Evolutionary conservation across 495 filamentous ascomycete species (phyloP).

Genomic region (Neurospora sp.): DNA sequence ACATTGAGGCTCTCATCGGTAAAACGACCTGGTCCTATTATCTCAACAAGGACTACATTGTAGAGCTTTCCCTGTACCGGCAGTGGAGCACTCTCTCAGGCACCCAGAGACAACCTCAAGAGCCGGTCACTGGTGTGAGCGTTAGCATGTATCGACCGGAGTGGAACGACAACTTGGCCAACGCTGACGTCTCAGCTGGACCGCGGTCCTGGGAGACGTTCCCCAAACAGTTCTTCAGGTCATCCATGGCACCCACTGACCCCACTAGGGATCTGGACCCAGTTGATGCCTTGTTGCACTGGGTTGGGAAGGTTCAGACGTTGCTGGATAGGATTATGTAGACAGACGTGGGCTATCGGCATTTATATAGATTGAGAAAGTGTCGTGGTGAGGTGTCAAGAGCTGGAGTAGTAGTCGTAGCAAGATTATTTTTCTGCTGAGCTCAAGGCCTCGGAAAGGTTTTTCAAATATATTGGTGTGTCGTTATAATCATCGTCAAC

Average conservation of each 20-base stretch:
- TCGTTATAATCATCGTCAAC: neutral
- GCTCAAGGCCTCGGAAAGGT: neutral
- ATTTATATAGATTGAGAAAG: neutral
- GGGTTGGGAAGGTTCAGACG: slow-evolving; percentile 11
- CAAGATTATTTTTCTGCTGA: neutral
- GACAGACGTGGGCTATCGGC: neutral
- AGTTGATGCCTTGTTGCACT: slow-evolving; percentile 7
- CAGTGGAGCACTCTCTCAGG: neutral
- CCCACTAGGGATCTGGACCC: neutral
- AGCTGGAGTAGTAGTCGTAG: neutral
- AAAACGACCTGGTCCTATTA: slow-evolving; percentile 6
- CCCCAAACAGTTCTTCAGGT: slow-evolving; percentile 3
- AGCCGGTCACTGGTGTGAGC: neutral
- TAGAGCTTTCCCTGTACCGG: slow-evolving; percentile 11
- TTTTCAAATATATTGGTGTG: neutral
- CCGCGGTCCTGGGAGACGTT: slow-evolving; percentile 13
- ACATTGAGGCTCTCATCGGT: slow-evolving; percentile 4
- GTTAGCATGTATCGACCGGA: slow-evolving; percentile 5
- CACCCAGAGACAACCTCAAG: neutral
- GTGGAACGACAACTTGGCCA: slow-evolving; percentile 12
- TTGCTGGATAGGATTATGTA: slow-evolving; percentile 3
- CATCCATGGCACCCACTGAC: neutral
- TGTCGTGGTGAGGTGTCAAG: neutral
- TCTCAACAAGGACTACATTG: slow-evolving; percentile 5
- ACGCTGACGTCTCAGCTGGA: neutral